A percentile compares a stretch with the other conserved stretches of the same genome.
Conservation (phyloP, 768 basidiomycete genomes). For the Lactarius trivialis region DNA sequence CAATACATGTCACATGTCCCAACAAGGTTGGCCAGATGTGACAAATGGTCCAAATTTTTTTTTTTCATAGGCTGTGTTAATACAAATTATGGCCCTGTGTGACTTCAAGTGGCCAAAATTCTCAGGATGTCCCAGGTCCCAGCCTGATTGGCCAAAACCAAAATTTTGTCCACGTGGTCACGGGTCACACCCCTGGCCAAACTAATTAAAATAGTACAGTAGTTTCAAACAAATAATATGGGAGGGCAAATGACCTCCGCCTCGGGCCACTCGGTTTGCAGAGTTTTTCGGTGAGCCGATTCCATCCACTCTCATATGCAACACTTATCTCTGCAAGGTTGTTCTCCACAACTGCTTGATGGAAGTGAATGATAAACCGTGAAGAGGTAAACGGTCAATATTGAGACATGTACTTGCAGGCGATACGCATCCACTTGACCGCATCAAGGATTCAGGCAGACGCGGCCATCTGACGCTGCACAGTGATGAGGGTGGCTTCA, state of each 20-base stretch:
- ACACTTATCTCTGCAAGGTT: conserved; percentile 86
- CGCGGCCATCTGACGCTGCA: conserved; percentile 81
- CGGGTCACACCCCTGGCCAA: too few species aligned
- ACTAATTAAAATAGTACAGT: too few species aligned
- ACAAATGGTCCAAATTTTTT: too few species aligned
- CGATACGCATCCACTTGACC: conserved; percentile 68
- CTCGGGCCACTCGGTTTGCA: conserved; percentile 96
- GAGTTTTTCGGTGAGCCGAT: conserved; percentile 92
- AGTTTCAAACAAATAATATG: too few species aligned
- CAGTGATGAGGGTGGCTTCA: conserved; percentile 58
- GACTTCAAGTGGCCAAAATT: too few species aligned
- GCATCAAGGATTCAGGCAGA: conserved; percentile 81
- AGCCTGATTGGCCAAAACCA: too few species aligned
- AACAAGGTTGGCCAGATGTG: too few species aligned
- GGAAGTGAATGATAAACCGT: conserved; percentile 93
- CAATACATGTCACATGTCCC: too few species aligned
- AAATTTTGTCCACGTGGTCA: too few species aligned
- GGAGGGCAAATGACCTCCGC: conserved; percentile 92
- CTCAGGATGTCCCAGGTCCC: too few species aligned
- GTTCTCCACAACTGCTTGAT: conserved; percentile 86
- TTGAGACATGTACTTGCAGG: neutral
- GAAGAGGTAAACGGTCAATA: neutral
- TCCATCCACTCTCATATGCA: conserved; percentile 97
- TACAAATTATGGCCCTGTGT: too few species aligned
- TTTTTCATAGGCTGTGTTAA: too few species aligned